phyloP scores from a whole-genome alignment of 306 rosid species.

The Dicorynia guianensis region DNA sequence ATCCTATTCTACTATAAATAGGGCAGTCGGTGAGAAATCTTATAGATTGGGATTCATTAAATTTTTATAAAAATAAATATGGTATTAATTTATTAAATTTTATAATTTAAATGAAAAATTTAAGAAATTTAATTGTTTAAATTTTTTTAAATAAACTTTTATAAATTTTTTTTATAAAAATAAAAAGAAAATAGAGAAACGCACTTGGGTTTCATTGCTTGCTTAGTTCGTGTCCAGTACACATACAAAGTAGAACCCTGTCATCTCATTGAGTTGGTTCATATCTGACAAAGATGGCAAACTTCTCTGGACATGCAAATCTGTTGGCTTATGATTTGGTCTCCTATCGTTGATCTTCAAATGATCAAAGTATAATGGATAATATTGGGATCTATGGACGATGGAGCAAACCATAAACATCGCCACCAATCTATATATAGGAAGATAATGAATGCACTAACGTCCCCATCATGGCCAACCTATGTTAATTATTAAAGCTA shows the following conservation, averaged over 20 bases:
- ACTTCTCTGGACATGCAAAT: not conserved
- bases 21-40: slow-evolving; percentile 11
- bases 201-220: too few relatives aligned
- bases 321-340: slow-evolving; percentile 37
- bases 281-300: slow-evolving; percentile 36
- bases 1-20: not conserved
- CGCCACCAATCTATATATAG: slow-evolving; percentile 32
- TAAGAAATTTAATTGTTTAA: too few relatives aligned
- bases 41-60: too few relatives aligned
- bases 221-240: too few relatives aligned
- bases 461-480: slow-evolving; percentile 48
- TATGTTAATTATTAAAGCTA: slow-evolving; percentile 47
- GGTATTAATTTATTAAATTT: too few relatives aligned
- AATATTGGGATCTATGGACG: slow-evolving; percentile 1
- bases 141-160: too few relatives aligned
- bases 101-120: too few relatives aligned
- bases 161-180: too few relatives aligned
- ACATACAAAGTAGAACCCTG: not conserved
- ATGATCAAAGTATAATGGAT: slow-evolving; percentile 32
- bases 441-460: slow-evolving; percentile 33
- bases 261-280: not conserved
- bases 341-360: not conserved
- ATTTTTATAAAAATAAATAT: too few relatives aligned
- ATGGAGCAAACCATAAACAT: slow-evolving; percentile 35
- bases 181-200: too few relatives aligned